Evolutionary conservation across 1,284 basidiomycete genomes (phyloP), one percentile per base, ranked within the genome.

Genomic region (Austropuccinia psidii): DNA sequence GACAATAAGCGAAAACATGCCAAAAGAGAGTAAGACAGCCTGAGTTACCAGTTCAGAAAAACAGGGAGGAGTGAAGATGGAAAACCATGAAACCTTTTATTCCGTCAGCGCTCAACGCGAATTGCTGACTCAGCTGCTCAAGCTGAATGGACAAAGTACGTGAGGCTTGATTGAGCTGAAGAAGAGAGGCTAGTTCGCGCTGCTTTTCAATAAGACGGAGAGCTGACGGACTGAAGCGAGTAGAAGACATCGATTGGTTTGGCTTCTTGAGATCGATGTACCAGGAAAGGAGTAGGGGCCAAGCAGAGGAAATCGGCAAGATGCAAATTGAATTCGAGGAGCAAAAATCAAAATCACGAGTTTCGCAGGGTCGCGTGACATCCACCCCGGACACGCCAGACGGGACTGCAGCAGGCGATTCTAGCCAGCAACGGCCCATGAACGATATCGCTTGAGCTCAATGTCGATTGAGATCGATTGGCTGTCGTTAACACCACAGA

Each of bases 381-480:
- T 13, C 13, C 43, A 45, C 1, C 41, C n/a, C 41, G 45, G n/a
- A 47, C 27, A 39, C 55, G 27, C 41, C 35, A 37, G 52, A n/a
- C 52, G 11, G 52, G 52, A 55, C 27, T 55, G 52, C 9, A 27
- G 19, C 11, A 9, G 19, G 19, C 24, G 27, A 21, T 35, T 19
- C n/a, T n/a, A n/a, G n/a, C n/a, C n/a, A n/a, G n/a, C n/a, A n/a
- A 15, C 33, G 1, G n/a, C 15, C 13, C 27, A n/a, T 11, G 19
- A 21, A 21, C 19, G 43, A 45, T 11, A 11, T 45, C n/a, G 43
- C n/a, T 45, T n/a, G 43, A 45, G 11, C n/a, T 45, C 43, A 43
- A 84, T 84, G 84, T 83, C 83, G 19, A 77, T 86, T 72, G 85
- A 86, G 76, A 81, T 86, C 58, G 84, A 85, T 78, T 86, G 85